Evolutionary conservation across 768 basidiomycete species (phyloP), one percentile per base, ranked within the genome.

Genomic region (Tremella yokohamensis): DNA sequence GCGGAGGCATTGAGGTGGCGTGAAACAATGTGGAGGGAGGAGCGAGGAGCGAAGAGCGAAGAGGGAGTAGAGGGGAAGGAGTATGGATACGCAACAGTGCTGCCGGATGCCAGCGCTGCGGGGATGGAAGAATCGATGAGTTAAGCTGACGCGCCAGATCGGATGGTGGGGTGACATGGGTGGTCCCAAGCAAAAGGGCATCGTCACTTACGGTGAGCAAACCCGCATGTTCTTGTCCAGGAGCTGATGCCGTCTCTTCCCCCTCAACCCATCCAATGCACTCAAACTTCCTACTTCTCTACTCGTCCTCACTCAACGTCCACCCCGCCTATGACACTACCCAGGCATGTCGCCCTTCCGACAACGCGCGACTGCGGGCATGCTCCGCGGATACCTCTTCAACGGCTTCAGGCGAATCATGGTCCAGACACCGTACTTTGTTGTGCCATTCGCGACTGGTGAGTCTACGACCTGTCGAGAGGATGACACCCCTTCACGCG

Each of bases 131-230:
- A 45, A 45, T 45, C 22, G 7, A 16, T 45, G 42, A 18, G n/a
- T 16, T 8, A 6, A 6, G 42, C 54, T 59, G 45, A 54, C 19
- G 1, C 4, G 22, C 29, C 73, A 93, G 89, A 87, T 82, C 78
- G 80, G 85, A 52, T 96, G 91, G 91, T 96, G 91, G 90, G 91
- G 90, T 79, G 85, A 87, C 78, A 80, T 81, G 65, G 82, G 83
- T 60, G 79, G 82, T 44, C 81, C 81, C 66, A 85, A 84, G 74
- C 85, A 86, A 71, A 89, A 83, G 78, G 90, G 91, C 52, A 81
- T 93, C 58, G 79, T 83, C 51, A 79, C 81, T 70, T 96, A 94
- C 82, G 82, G 92, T 94, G 70, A 79, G 89, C 84, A 16, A 8
- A 9, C 8, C n/a, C 40, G 22, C 49, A 4, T n/a, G 15, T 15